Evolutionary conservation across 179 eudicot species (phyloP), one percentile per base, ranked within the genome.

Genomic region (Sideroxylon spinosum): DNA sequence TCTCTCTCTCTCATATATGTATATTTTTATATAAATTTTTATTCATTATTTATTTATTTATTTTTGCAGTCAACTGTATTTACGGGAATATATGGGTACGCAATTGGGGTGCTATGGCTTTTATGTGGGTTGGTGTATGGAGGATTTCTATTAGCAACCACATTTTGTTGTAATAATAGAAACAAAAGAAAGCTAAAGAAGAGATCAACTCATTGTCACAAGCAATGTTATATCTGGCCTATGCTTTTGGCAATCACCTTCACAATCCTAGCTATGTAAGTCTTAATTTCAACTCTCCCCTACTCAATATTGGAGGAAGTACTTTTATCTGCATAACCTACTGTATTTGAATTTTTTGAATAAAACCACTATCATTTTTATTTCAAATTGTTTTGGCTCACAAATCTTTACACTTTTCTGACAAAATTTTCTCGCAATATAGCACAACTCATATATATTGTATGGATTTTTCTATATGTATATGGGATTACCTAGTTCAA

Each of bases 1-100:
- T 55, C 10, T 0, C 73, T 46, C 53, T 3, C 32, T 37, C 26
- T 5, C 19, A 70, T 3, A 62, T 32, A 63, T 9, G 37, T 37
- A 37, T 37, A 37, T n/a, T n/a, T n/a, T n/a, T 37, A 37, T 37
- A 37, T 74, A 63, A 63, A 56, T 46, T 56, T 75, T 61, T 28
- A n/a, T 25, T 28, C 2, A 29, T 37, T 37, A 3, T 1, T 37
- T 37, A 37, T 37, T 37, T 1, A 3, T 37, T 1, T 37, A 1
- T 52, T 76, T 86, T 59, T 81, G 86, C 89, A 92, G 97, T 91
- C 97, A 7, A 88, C 90, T 4, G 76, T 81, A 53, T 92, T 85
- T 75, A 89, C 94, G 20, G 97, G 97, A n/a, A 57, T 86, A 66
- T 80, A 78, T 78, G 97, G 94, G 49, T 92, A 78, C 79, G 87